Conservation (phyloP, 176 grass and related monocot genomes). For the Pontederia crassipes region DNA sequence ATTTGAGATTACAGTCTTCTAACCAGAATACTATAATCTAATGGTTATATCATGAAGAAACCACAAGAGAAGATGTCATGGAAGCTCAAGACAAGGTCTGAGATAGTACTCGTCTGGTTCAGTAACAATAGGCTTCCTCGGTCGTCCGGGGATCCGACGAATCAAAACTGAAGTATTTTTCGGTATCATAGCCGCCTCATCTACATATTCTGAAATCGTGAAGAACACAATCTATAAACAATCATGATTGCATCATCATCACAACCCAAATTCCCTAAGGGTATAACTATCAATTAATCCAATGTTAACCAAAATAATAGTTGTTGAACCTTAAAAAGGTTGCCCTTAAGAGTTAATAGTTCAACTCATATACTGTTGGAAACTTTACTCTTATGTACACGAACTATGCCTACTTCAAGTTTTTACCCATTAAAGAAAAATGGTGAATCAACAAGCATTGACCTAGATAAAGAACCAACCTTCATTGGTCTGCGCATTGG, state of each 20-base stretch:
- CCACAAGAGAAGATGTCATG: conserved; percentile 25
- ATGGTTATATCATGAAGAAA: conserved; percentile 1
- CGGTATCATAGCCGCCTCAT: conserved; percentile 88
- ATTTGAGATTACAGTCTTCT: neutral
- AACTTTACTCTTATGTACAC: too few relatives aligned
- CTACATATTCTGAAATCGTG: conserved; percentile 82
- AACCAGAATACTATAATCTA: neutral
- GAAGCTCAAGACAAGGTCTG: conserved; percentile 36
- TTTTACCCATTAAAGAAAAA: neutral
- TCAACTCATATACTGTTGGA: too few relatives aligned
- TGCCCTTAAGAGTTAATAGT: too few relatives aligned
- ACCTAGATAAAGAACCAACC: conserved; percentile 58
- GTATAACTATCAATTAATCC: neutral
- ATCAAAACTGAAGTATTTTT: conserved; percentile 97
- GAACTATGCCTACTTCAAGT: neutral
- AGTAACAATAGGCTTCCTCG: conserved; percentile 69
- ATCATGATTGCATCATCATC: conserved; percentile 8
- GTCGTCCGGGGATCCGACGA: conserved; percentile 81
- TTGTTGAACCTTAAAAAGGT: too few relatives aligned
- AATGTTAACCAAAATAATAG: neutral
- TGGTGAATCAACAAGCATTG: conserved; percentile 2
- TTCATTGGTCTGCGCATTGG: conserved; percentile 93
- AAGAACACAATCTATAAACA: conserved; percentile 34
- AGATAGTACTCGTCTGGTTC: conserved; percentile 73
- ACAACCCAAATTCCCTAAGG: conserved; percentile 16